Conservation (phyloP, 2,329 filamentous ascomycete genomes). For the Talaromyces sp. region DNA sequence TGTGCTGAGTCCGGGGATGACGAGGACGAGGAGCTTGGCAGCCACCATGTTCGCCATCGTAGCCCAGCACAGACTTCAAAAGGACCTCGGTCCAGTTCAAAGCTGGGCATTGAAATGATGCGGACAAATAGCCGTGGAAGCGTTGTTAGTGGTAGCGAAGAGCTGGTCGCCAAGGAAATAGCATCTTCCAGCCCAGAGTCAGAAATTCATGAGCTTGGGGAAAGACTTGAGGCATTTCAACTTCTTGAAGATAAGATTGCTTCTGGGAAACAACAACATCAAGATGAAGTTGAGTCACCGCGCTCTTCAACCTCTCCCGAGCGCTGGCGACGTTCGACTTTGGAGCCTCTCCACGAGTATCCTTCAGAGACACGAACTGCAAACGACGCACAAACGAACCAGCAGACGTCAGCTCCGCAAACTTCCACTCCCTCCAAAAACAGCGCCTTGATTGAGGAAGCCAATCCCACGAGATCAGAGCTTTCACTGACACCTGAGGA, state of each 20-base stretch:
- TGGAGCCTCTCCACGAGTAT: slow-evolving; percentile 9
- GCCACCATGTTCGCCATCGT: slow-evolving; percentile 44
- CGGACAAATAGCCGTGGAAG: slow-evolving; percentile 91
- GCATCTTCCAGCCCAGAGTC: slow-evolving; percentile 21
- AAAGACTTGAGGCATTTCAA: slow-evolving; percentile 27
- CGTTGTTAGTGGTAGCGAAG: slow-evolving; percentile 47
- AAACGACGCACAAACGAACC: not conserved
- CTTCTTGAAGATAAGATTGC: slow-evolving; percentile 25
- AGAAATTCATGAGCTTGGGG: slow-evolving; percentile 19
- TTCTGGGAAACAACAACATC: slow-evolving; percentile 19
- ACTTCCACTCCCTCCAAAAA: slow-evolving; percentile 4
- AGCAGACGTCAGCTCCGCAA: not conserved
- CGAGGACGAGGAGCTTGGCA: slow-evolving; percentile 84
- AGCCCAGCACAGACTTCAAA: slow-evolving; percentile 45
- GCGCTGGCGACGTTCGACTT: not conserved
- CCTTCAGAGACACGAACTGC: slow-evolving; percentile 3
- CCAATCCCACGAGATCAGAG: not conserved
- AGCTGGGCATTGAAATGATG: slow-evolving; percentile 96
- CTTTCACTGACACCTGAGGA: not conserved
- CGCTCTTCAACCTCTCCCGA: slow-evolving; percentile 5
- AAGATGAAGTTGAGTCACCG: slow-evolving; percentile 19
- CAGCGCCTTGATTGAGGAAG: not conserved
- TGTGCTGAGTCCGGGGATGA: slow-evolving; percentile 86
- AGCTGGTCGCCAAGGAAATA: slow-evolving; percentile 29
- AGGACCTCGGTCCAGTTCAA: slow-evolving; percentile 66